phyloP scores from a whole-genome alignment of 345 rosid species.

The Orychophragmus violaceus region DNA sequence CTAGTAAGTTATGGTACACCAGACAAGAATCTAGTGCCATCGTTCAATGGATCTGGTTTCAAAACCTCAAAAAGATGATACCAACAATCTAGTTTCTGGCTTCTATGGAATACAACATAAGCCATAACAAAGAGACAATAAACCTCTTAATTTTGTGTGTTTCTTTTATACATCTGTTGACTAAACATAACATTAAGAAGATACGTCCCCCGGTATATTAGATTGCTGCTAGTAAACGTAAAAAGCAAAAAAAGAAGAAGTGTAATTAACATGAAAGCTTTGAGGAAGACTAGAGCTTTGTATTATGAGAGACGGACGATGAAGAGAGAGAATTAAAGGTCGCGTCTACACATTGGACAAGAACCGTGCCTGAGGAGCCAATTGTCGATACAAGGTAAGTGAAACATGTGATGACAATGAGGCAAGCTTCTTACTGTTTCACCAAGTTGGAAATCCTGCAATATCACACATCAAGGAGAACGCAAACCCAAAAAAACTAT shows the following conservation, averaged over 20 bases:
- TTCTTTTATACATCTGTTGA: slow-evolving; percentile 11
- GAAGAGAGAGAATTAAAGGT: slow-evolving; percentile 38
- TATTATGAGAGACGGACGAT: background rate
- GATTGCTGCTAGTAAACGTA: too few species aligned
- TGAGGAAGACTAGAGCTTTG: background rate
- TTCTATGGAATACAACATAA: slow-evolving; percentile 1
- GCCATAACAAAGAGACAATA: background rate
- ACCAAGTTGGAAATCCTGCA: slow-evolving; percentile 87
- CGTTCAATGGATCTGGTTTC: background rate
- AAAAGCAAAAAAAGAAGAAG: background rate
- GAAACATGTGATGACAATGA: slow-evolving; percentile 96
- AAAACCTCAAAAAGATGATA: background rate
- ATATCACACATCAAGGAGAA: background rate
- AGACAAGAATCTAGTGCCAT: slow-evolving; percentile 15
- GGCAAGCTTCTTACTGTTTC: slow-evolving; percentile 90
- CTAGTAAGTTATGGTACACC: background rate
- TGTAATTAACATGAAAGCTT: slow-evolving; percentile 16
- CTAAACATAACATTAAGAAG: slow-evolving; percentile 9
- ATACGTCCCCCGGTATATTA: background rate
- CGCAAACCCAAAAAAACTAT: background rate
- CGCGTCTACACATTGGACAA: slow-evolving; percentile 91
- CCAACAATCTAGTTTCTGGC: slow-evolving; percentile 5
- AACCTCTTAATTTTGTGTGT: background rate
- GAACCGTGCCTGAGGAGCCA: slow-evolving; percentile 91
- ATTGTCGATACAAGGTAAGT: slow-evolving; percentile 93